Base-by-base conservation (phyloP, 2,329 filamentous ascomycete species). In the Leptographium galeiforme region DNA sequence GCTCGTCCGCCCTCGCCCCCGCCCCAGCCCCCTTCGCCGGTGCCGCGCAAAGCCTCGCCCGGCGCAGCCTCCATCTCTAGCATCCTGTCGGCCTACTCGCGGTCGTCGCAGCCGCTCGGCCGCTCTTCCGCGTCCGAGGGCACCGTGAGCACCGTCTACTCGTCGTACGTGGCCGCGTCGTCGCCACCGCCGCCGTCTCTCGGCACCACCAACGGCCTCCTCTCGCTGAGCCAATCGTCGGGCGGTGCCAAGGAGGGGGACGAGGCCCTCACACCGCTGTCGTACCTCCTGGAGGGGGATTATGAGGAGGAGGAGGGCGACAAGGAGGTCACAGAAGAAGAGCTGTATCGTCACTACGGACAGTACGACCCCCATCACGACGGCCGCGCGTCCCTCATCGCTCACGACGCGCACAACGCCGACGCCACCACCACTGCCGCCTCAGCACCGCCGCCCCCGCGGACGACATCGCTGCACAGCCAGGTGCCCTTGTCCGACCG, bases 31-130 rank as follows among this genome's bases (percentile, higher is more conserved):
- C 49, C 51, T 34, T 12, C 41, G 11, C 40, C 30, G 32, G 7
- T 39, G 18, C 18, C 38, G 10, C 54, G 59, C 38, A 53, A 58
- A 55, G 57, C 62, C 43, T 55, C 60, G 56, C 52, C 66, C 49
- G 50, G 54, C 57, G 45, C 56, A 47, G 54, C 57, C 30, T 79
- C 77, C 11, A 65, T 80, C 51, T 76, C 72, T 14, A 80, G 76
- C 61, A 65, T 81, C 12, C 60, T 81, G 39, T 79, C 75, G 12
- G 76, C 77, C 19, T 81, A 81, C 61, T 74, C 74, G 50, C 66
- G 54, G 25, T 51, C 50, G 8, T 56, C 56, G 2, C 43, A 19
- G 1, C 49, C 45, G 1, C 44, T 48, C 10, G 56, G 34, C 19
- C 25, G 48, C 10, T 59, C 56, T 19, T 57, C 56, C 4, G 51